A percentile compares a stretch with the other conserved stretches of the same genome.
phyloP scores from a whole-genome alignment of 345 rosid genomes.

The Raphanus sativus region DNA sequence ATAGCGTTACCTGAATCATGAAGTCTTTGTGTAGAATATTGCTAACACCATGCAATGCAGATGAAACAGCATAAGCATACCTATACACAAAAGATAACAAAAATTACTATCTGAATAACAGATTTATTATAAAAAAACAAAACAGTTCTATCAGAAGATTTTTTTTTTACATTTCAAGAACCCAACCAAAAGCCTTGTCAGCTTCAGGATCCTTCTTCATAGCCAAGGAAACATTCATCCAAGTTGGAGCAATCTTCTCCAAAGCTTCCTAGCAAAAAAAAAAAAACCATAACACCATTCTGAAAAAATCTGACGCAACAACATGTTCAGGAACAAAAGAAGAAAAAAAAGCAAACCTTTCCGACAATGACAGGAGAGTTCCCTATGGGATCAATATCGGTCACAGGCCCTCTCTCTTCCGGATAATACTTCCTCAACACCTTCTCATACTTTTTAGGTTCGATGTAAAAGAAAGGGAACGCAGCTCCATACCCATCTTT shows the following conservation, averaged over 20 bases:
- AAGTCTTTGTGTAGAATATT: conserved; percentile 85
- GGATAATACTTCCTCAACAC: conserved; percentile 78
- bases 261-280: conserved; percentile 74
- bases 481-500: conserved; percentile 87
- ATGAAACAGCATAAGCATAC: conserved; percentile 97
- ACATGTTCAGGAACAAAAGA: background rate
- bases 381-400: conserved; percentile 87
- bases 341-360: conserved; percentile 47
- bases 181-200: conserved; percentile 99
- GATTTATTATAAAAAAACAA: background rate
- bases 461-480: conserved; percentile 97
- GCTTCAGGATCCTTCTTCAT: conserved; percentile 98
- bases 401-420: conserved; percentile 72
- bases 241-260: conserved; percentile 89
- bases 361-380: conserved; percentile 94
- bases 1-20: conserved; percentile 99
- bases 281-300: conserved; percentile 8
- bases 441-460: conserved; percentile 82
- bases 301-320: background rate
- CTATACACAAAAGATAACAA: conserved; percentile 44
- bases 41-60: conserved; percentile 87
- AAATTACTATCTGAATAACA: background rate
- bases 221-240: conserved; percentile 98
- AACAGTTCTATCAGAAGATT: background rate
- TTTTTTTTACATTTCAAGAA: conserved; percentile 55